Evolutionary conservation across 179 eudicot genomes (phyloP).

Genomic region (Carnegiea gigantea): DNA sequence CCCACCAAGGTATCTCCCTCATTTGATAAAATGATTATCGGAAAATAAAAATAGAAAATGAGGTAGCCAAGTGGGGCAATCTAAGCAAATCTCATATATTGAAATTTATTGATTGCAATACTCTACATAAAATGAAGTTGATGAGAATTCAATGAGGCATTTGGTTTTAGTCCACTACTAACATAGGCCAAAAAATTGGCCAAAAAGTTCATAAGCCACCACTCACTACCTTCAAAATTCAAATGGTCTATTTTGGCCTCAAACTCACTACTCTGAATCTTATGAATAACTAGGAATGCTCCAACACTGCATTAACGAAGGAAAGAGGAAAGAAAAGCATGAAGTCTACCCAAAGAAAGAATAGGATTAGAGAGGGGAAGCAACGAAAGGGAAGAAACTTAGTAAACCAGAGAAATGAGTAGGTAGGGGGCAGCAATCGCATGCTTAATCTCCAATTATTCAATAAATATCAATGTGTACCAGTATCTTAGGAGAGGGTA

Average conservation of each 20-base stretch:
- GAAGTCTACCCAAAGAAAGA: too few species aligned
- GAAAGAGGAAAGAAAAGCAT: too few species aligned
- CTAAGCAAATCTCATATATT: not conserved
- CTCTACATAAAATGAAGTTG: not conserved
- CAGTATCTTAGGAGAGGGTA: too few species aligned
- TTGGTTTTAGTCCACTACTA: not conserved
- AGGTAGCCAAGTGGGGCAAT: not conserved
- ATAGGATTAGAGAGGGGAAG: too few species aligned
- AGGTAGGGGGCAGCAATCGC: too few species aligned
- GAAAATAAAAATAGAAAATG: not conserved
- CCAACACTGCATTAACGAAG: too few species aligned
- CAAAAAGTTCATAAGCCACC: not conserved
- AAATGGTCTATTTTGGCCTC: not conserved
- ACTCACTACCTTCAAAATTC: not conserved
- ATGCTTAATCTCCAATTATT: too few species aligned
- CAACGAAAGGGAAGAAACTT: too few species aligned
- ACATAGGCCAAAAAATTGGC: not conserved
- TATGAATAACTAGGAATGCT: too few species aligned
- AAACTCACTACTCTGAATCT: not conserved
- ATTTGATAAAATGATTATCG: not conserved
- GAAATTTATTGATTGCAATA: not conserved
- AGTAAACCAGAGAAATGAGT: too few species aligned
- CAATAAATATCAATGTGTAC: too few species aligned
- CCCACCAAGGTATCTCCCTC: not conserved
- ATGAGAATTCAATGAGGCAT: not conserved